These are phyloP conservation scores for Schwanniomyces occidentalis DNA, from an alignment of 805 yeast species.

Conservation along the genomic window DNA sequence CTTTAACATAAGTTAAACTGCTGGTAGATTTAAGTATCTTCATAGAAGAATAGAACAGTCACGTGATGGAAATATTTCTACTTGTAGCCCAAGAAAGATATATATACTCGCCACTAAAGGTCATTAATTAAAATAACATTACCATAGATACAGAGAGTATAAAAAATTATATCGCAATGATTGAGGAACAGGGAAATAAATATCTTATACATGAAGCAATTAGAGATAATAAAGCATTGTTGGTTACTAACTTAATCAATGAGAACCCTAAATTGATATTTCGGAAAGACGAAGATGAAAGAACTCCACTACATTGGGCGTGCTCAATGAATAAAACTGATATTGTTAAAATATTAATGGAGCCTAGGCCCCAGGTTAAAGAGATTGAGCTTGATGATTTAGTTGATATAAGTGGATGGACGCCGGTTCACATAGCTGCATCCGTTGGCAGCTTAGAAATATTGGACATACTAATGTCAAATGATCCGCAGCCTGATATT, in stretches of 20 bases:
- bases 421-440: constrained; percentile 80
- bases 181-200: background rate
- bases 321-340: constrained; percentile 59
- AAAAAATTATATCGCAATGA: no score
- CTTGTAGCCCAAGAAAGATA: no score
- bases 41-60: no score
- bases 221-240: constrained; percentile 53
- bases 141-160: no score
- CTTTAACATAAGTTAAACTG: no score
- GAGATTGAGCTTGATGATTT: constrained; percentile 66
- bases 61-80: no score
- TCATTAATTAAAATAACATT: no score
- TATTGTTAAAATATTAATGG: constrained; percentile 39
- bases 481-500: constrained; percentile 57
- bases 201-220: constrained; percentile 51
- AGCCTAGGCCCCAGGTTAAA: constrained; percentile 5
- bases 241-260: constrained; percentile 51
- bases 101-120: no score
- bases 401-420: constrained; percentile 82
- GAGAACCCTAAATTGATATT: constrained; percentile 50
- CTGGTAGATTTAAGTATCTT: no score
- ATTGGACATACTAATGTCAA: constrained; percentile 47
- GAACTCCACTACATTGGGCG: constrained; percentile 91
- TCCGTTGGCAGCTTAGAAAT: constrained; percentile 66
- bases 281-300: constrained; percentile 64